Base-by-base conservation (phyloP, 1,139 yeast species). In the Candida sanyaensis region DNA sequence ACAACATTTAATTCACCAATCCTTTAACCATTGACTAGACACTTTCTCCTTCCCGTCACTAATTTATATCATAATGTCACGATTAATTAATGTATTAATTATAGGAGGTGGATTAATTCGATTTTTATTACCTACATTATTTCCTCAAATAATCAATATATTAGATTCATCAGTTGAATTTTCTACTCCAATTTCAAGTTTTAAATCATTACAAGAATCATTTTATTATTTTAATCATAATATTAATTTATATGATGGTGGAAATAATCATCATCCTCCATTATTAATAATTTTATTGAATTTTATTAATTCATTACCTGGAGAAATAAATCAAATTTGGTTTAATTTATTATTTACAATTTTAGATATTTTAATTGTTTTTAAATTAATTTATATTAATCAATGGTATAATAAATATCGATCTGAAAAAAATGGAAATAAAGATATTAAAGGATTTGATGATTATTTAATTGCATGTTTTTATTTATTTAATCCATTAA, bases 201-300 rank as follows among this genome's bases (percentile, higher is more conserved):
- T 76, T 64, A 77, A 69, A 50, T 75, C 87, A 41, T 70, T 95
- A 43, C 73, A 80, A 59, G 99, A 93, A 64, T 97, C 97, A 8
- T 74, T 90, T 41, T 91, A 80, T 61, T 79, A 88, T 52, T 68
- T 81, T 48, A 65, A 74, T n/a, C 78, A 83, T 53, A 76, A 77
- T 11, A 73, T 86, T 43, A 78, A 85, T 50, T 82, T 92, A 5
- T 92, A 91, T 59, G 83, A 82, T 50, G 96, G 96, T 17, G 96
- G 96, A 1, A 84, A 89, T 29, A 89, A 87, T 42, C 95, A 91
- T 63, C 96, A 90, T 60, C 78, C 96, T 4, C 97, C 97, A 1
- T 62, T 92, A 31, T 60, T 88, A 37, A 76, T 89, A 46, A 69
- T 76, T 5, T 55, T 81, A 9, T 71, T 86, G 53, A 71, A 74